phyloP scores from a whole-genome alignment of 2,329 filamentous ascomycete species.

The Trichoderma endophyticum region DNA sequence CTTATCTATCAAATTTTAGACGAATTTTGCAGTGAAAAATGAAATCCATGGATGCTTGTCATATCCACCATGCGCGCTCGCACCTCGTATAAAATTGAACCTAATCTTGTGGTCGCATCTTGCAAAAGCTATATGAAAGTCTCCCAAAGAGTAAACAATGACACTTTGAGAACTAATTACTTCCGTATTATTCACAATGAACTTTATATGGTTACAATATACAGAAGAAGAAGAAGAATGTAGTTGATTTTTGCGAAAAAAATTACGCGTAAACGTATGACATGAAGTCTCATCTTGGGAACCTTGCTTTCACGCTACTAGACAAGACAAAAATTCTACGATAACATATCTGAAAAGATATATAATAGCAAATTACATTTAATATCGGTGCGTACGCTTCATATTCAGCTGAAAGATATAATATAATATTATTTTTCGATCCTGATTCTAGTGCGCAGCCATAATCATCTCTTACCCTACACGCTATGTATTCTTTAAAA shows the following conservation, averaged over 20 bases:
- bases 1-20: neutral
- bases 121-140: neutral
- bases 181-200: neutral
- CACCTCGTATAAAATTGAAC: neutral
- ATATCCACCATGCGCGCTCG: neutral
- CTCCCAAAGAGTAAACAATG: neutral
- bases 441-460: neutral
- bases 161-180: neutral
- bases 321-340: neutral
- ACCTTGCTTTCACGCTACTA: neutral
- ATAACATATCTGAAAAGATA: neutral
- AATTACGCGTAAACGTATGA: neutral
- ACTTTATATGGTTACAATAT: neutral
- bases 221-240: neutral
- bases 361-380: neutral
- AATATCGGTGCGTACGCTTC: neutral
- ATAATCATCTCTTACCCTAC: neutral
- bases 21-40: rapidly evolving
- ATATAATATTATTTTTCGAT: neutral
- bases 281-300: neutral
- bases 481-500: neutral
- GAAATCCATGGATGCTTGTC: too few species aligned
- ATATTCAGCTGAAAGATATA: neutral
- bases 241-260: neutral
- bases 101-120: neutral